These are phyloP conservation scores for Lepidium africanum DNA, from an alignment of 345 rosid species.

Conservation along the genomic window DNA sequence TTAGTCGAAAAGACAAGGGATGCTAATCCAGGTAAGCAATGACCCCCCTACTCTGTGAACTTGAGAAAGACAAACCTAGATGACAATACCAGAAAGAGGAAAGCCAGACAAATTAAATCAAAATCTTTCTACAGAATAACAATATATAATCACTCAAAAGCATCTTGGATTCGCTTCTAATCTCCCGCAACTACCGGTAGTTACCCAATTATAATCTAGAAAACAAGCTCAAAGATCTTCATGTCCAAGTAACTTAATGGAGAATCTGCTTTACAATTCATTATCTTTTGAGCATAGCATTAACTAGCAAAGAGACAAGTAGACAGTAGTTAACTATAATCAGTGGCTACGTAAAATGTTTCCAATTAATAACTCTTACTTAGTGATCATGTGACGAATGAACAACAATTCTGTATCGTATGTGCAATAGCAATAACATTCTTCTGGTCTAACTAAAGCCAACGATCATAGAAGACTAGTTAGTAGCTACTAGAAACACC, in stretches of 20 bases:
- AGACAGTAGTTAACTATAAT: background rate
- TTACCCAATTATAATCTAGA: background rate
- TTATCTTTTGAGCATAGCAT: background rate
- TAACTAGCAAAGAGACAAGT: background rate
- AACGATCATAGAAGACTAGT: background rate
- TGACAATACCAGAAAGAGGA: background rate
- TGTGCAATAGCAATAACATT: background rate
- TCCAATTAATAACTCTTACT: background rate
- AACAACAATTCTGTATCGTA: background rate
- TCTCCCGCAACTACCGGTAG: background rate
- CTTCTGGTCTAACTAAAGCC: background rate
- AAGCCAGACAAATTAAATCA: background rate
- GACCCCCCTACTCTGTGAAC: background rate
- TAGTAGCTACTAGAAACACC: background rate
- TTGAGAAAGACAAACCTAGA: conserved; percentile 1
- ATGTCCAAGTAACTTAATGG: background rate
- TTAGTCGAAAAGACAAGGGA: background rate
- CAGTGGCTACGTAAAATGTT: background rate
- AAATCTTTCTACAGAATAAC: background rate
- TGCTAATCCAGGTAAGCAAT: background rate
- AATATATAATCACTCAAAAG: background rate
- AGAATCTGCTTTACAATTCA: background rate
- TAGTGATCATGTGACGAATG: background rate
- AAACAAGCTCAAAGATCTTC: background rate
- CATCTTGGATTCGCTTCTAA: background rate